Conservation (phyloP, 805 yeast species). For the Zygotorulaspora sp. region DNA sequence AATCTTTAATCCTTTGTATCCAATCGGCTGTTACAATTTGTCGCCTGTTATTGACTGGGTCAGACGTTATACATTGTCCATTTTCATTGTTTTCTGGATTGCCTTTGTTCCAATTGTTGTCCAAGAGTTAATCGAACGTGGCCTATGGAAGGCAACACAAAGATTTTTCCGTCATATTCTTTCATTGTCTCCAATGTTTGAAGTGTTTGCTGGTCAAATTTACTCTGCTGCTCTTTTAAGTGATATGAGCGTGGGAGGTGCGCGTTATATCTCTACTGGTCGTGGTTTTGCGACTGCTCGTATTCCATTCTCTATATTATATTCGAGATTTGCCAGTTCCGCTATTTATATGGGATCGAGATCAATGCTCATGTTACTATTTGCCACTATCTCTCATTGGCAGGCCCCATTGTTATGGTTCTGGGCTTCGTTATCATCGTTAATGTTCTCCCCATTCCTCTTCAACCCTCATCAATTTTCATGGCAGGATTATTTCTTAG, state of each 20-base stretch:
- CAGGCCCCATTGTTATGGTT: slow-evolving; percentile 93
- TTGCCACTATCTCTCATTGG: slow-evolving; percentile 79
- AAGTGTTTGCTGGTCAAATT: slow-evolving; percentile 76
- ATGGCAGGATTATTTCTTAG: slow-evolving; percentile 93
- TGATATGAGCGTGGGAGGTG: slow-evolving; percentile 79
- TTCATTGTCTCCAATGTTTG: slow-evolving; percentile 75
- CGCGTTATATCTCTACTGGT: slow-evolving; percentile 81
- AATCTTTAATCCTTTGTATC: slow-evolving; percentile 58
- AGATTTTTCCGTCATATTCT: slow-evolving; percentile 64
- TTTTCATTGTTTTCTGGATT: slow-evolving; percentile 76
- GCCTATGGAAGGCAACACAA: slow-evolving; percentile 67
- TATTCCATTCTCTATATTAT: slow-evolving; percentile 68
- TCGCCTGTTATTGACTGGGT: slow-evolving; percentile 76
- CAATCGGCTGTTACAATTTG: slow-evolving; percentile 70
- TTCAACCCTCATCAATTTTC: slow-evolving; percentile 98
- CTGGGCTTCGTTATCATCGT: slow-evolving; percentile 88
- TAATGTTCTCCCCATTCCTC: slow-evolving; percentile 86
- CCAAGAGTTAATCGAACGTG: slow-evolving; percentile 79
- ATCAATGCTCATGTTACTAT: slow-evolving; percentile 63
- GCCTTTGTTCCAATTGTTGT: slow-evolving; percentile 74
- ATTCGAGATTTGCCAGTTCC: slow-evolving; percentile 74
- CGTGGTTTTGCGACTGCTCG: slow-evolving; percentile 83
- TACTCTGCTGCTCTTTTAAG: slow-evolving; percentile 66
- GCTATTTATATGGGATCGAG: slow-evolving; percentile 84
- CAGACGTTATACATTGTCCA: slow-evolving; percentile 73